phyloP scores from a whole-genome alignment of 345 rosid genomes.

The Salix suchowensis region DNA sequence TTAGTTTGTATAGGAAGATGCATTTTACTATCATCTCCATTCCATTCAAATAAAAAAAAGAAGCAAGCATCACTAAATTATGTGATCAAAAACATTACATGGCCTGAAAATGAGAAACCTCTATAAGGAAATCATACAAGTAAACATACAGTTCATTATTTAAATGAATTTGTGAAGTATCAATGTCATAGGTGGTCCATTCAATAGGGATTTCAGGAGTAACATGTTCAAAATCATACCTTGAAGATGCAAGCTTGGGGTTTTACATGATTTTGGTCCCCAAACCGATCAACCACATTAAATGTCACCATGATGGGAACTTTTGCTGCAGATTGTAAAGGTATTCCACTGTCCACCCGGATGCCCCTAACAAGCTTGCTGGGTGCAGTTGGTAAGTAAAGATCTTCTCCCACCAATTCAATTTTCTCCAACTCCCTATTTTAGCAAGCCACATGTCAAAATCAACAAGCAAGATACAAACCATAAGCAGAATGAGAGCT shows the following conservation, averaged over 20 bases:
- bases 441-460: constrained; percentile 12
- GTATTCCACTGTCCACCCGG: constrained; percentile 92
- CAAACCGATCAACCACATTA: constrained; percentile 82
- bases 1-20: not conserved
- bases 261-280: constrained; percentile 51
- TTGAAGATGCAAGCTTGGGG: constrained; percentile 99
- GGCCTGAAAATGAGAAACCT: not conserved
- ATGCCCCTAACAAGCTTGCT: constrained; percentile 86
- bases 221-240: constrained; percentile 36
- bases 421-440: constrained; percentile 92
- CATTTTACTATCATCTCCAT: not conserved
- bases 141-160: not conserved
- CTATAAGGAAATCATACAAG: not conserved
- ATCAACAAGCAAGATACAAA: constrained; percentile 11
- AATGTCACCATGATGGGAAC: constrained; percentile 95
- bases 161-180: not conserved
- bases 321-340: constrained; percentile 95
- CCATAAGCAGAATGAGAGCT: not conserved
- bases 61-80: not conserved
- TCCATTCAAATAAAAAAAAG: not conserved
- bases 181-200: not conserved
- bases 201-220: not conserved
- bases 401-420: constrained; percentile 78
- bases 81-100: not conserved
- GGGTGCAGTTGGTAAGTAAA: constrained; percentile 94